Evolutionary conservation across 2,329 filamentous ascomycete species (phyloP).

Genomic region (Alternaria arbusti): DNA sequence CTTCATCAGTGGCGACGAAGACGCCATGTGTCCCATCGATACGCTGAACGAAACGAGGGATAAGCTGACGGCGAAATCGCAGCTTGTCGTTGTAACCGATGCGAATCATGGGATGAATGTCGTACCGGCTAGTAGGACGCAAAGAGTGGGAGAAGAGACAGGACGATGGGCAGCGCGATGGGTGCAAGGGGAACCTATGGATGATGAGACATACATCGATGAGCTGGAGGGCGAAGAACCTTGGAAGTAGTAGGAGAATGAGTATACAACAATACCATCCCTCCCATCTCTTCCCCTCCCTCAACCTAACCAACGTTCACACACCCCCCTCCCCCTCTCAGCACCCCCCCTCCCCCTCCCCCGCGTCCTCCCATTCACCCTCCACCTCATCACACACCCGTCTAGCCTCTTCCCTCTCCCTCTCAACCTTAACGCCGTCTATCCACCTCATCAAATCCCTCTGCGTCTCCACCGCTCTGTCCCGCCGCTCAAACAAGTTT

Average conservation of each 20-base stretch:
- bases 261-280: too few species aligned
- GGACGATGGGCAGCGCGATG: slow-evolving; percentile 47
- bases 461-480: neutral
- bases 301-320: neutral
- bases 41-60: slow-evolving; percentile 32
- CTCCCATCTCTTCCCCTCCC: neutral
- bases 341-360: neutral
- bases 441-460: neutral
- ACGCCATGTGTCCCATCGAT: slow-evolving; percentile 31
- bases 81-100: slow-evolving; percentile 45
- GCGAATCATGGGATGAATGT: slow-evolving; percentile 53
- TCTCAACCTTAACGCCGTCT: neutral
- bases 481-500: neutral
- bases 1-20: slow-evolving; percentile 48
- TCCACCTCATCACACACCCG: neutral
- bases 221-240: neutral
- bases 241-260: too few species aligned
- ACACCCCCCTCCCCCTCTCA: neutral
- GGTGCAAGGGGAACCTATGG: slow-evolving; percentile 23
- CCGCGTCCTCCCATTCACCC: neutral
- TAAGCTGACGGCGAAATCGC: slow-evolving; percentile 49
- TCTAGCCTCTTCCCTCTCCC: neutral
- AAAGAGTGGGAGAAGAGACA: slow-evolving; percentile 36
- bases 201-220: slow-evolving; percentile 12
- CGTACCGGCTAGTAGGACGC: slow-evolving; percentile 32